Evolutionary conservation across 2,329 filamentous ascomycete genomes (phyloP), one percentile per base, ranked within the genome.

Genomic region (Fusarium denticulatum): DNA sequence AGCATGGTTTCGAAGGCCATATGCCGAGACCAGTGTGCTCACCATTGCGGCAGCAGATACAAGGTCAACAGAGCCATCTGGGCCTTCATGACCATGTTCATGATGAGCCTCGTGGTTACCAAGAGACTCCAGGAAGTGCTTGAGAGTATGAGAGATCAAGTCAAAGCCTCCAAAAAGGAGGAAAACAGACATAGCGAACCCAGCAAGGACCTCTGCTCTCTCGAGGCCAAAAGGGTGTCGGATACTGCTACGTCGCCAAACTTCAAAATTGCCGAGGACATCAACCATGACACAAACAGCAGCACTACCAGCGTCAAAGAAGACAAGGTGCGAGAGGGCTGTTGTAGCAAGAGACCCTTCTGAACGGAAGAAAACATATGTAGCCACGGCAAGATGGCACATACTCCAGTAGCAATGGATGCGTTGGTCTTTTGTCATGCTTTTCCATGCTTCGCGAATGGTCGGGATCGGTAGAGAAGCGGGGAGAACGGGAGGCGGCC

Each of bases 91-190:
- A 3, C 82, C 82, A 73, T 93, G 90, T 7, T 87, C 85, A 77
- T 93, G 91, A 77, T 97, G 94, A 28, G 94, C 87, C 60, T 91
- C 88, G 78, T 97, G 94, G 60, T 78, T 67, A 18, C 83, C 82
- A 32, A 83, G 71, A 4, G 79, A 80, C 82, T 98, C 96, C 16
- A 99, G 89, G n/a, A 95, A 89, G 82, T 99, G 96, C 80, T 97
- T 96, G 22, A 97, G 86, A 68, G 94, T 96, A 81, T 99, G 96
- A 45, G 94, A 97, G 69, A 99, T 92, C 55, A 99, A 90, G 78
- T 99, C 96, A 78, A 98, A 92, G 26, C 96, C 96, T 86, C 97
- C 97, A 83, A 99, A 99, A n/a, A 97, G 89, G 18, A 99, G 89
- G 70, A 98, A 94, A 43, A 99, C 93, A 58, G 95, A 97, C 91